phyloP scores from a whole-genome alignment of 2,329 filamentous ascomycete genomes.

The Mycosphaerella sp. region DNA sequence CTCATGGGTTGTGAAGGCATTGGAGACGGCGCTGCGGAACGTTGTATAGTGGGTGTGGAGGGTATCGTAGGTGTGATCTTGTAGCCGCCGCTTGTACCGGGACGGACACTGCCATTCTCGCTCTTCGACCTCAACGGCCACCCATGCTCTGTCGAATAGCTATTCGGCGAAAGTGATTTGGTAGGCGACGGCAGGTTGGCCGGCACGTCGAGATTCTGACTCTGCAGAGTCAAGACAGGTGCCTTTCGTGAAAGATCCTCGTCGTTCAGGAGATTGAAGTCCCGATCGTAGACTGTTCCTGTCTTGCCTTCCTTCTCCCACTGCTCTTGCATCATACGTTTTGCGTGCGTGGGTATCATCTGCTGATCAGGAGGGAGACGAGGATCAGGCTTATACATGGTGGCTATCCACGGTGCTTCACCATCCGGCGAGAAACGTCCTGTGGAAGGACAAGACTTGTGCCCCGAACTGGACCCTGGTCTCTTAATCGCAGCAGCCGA shows the following conservation, averaged over 20 bases:
- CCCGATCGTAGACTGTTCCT: slow-evolving; percentile 76
- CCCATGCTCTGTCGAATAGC: slow-evolving; percentile 15
- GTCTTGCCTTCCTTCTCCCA: slow-evolving; percentile 91
- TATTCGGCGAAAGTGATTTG: slow-evolving; percentile 14
- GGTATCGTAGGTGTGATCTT: slow-evolving; percentile 43
- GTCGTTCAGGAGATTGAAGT: slow-evolving; percentile 72
- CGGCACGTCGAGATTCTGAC: slow-evolving; percentile 2
- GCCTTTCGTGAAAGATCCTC: slow-evolving; percentile 48
- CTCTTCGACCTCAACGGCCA: slow-evolving; percentile 29
- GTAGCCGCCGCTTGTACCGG: slow-evolving; percentile 42
- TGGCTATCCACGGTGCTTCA: slow-evolving; percentile 90
- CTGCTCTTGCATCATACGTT: slow-evolving; percentile 83
- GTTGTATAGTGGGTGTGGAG: slow-evolving; percentile 21
- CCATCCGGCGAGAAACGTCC: slow-evolving; percentile 69
- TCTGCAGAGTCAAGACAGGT: slow-evolving; percentile 25
- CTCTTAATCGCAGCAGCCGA: slow-evolving; percentile 13
- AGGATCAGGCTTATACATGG: slow-evolving; percentile 92
- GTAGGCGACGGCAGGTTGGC: not conserved
- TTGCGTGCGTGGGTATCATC: slow-evolving; percentile 87
- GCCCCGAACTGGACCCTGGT: slow-evolving; percentile 25
- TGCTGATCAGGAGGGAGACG: slow-evolving; percentile 91
- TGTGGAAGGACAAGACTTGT: slow-evolving; percentile 47
- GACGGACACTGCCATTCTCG: slow-evolving; percentile 27
- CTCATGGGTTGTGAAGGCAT: slow-evolving; percentile 21
- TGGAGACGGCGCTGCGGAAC: slow-evolving; percentile 15